A percentile compares a stretch with the other conserved stretches of the same genome.
These are phyloP conservation scores for Striga hermonthica DNA, from an alignment of 305 asterid species.

Conservation along the genomic window DNA sequence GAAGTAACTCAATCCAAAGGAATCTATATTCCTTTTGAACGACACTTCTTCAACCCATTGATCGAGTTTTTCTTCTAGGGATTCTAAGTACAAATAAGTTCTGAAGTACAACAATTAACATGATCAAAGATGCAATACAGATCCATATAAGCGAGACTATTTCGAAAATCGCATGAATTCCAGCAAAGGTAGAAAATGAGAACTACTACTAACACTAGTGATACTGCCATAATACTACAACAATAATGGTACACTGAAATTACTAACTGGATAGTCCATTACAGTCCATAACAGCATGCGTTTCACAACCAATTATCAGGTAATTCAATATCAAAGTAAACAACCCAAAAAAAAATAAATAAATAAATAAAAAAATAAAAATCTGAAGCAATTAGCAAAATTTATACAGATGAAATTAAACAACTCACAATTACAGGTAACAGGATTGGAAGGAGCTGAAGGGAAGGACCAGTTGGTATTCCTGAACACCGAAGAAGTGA, in stretches of 20 bases:
- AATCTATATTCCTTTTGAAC: neutral
- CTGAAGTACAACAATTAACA: constrained; percentile 2
- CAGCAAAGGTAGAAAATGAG: neutral
- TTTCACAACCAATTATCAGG: neutral
- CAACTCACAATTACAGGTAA: constrained; percentile 78
- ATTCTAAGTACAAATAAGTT: constrained; percentile 4
- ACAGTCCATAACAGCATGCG: neutral
- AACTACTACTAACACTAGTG: neutral
- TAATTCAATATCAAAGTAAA: constrained; percentile 5
- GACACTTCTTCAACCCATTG: constrained; percentile 6
- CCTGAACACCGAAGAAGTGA: constrained; percentile 68
- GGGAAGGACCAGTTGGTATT: constrained; percentile 85
- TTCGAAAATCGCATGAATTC: neutral
- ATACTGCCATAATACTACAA: neutral
- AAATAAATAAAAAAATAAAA: neutral
- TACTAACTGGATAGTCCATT: neutral
- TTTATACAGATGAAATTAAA: neutral
- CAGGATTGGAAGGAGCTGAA: constrained; percentile 83
- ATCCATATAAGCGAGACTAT: neutral
- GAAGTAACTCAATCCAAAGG: constrained; percentile 7
- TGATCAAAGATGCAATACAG: neutral
- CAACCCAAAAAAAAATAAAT: neutral
- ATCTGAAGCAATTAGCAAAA: neutral
- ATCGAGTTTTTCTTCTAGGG: constrained; percentile 2
- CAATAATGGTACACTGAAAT: neutral